Evolutionary conservation across 257 asterid genomes (phyloP), one percentile per base, ranked within the genome.

Genomic region (Galeopsis tetrahit): DNA sequence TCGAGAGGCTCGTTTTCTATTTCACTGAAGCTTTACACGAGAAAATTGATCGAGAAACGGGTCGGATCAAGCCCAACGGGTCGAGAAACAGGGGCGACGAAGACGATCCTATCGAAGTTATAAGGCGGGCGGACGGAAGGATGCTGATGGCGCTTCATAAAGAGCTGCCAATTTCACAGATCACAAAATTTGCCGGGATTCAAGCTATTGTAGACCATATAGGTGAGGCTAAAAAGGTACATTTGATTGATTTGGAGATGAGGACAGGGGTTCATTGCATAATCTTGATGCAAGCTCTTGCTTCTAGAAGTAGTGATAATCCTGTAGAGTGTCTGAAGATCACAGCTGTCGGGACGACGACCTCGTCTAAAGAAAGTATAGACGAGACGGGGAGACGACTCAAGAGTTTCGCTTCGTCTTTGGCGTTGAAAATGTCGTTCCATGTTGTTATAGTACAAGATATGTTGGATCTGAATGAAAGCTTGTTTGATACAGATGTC

Each of bases 211-310:
- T 85, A 13, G 91, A 90, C 40, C 82, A 76, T 36, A 63, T 86
- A 38, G 77, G 68, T 0, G 80, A 80, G 39, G 82, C 85, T 0
- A 77, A 68, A 36, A 88, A 79, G 76, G 69, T 90, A 9, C 96
- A 88, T 42, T 61, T 90, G 35, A 73, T 88, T 6, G 90, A 85
- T 57, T 77, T 88, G 11, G 86, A 82, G 52, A 84, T 88, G 5
- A 79, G 83, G 10, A 80, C 38, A 21, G 93, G 97, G 0, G 63
- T 83, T 64, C 93, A 88, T 0, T 78, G 76, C 77, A 81, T 77
- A 28, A 79, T 87, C 42, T 63, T 88, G 79, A 88, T 90, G 93
- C 97, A 90, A 65, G 95, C 88, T 42, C 84, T 90, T 3, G 84
- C 81, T 3, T 71, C 69, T 52, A 81, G 86, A 56, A 17, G 10